These are phyloP conservation scores for Beauveria caledonica DNA, from an alignment of 2,329 filamentous ascomycete species.

Conservation along the genomic window DNA sequence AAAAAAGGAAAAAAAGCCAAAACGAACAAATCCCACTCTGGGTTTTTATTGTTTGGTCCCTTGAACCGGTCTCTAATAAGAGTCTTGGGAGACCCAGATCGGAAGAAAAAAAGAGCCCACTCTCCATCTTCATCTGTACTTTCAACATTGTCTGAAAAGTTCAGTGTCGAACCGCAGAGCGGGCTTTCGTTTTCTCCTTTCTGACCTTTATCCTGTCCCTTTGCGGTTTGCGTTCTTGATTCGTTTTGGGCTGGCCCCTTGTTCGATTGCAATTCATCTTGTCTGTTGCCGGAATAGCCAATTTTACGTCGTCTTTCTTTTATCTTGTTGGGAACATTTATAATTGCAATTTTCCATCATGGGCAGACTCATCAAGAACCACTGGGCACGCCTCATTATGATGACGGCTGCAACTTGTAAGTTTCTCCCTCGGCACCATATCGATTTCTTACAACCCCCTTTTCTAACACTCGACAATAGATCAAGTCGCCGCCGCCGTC, in stretches of 20 bases:
- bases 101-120: background rate
- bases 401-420: constrained; percentile 73
- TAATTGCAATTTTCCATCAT: constrained; percentile 40
- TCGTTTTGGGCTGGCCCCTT: constrained; percentile 12
- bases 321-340: background rate
- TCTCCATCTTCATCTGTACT: constrained; percentile 12
- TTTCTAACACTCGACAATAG: constrained; percentile 34
- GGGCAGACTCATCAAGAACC: constrained; percentile 99
- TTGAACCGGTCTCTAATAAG: constrained; percentile 1
- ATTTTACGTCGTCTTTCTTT: background rate
- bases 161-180: constrained; percentile 4
- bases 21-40: no score
- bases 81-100: background rate
- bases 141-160: constrained; percentile 7
- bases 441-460: background rate
- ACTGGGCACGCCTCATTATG: constrained; percentile 92
- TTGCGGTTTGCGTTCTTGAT: background rate
- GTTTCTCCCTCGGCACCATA: constrained; percentile 18
- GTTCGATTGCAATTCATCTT: background rate
- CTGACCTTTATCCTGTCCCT: no score
- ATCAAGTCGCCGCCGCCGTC: constrained; percentile 77
- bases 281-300: background rate
- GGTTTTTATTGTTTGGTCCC: background rate
- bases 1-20: background rate
- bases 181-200: constrained; percentile 1